phyloP scores from a whole-genome alignment of 2,329 filamentous ascomycete species.

The Ophiostoma perfectum region DNA sequence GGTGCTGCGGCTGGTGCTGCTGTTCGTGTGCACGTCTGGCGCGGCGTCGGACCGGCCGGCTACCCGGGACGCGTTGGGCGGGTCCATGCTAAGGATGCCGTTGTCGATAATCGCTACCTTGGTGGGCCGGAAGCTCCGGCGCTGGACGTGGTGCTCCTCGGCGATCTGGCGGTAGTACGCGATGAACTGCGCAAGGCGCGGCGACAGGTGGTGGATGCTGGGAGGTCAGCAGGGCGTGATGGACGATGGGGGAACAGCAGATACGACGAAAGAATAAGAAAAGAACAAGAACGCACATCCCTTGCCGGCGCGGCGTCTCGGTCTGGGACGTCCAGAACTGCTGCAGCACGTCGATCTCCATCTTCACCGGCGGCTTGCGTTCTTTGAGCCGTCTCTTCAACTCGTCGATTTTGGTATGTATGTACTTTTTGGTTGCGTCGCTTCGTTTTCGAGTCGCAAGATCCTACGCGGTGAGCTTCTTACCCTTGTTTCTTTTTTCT shows the following conservation, averaged over 20 bases:
- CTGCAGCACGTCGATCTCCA: background rate
- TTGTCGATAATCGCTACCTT: constrained; percentile 5
- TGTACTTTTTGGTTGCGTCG: background rate
- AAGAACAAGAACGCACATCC: background rate
- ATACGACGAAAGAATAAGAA: background rate
- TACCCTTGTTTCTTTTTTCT: background rate
- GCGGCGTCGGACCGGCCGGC: background rate
- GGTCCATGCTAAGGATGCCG: background rate
- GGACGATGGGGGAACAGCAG: background rate
- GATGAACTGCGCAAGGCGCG: background rate
- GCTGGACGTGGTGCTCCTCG: background rate
- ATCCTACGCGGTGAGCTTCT: background rate
- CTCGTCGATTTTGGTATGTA: background rate
- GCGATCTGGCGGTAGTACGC: background rate
- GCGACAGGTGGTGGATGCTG: background rate
- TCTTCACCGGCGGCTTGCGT: background rate
- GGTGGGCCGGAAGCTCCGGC: background rate
- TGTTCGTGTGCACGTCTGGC: background rate
- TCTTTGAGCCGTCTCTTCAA: background rate
- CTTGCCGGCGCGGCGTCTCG: background rate
- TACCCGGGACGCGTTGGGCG: background rate
- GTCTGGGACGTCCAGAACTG: background rate
- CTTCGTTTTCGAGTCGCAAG: background rate
- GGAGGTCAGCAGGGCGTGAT: background rate
- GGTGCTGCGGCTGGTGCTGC: background rate